Evolutionary conservation across 192 early-diverging fungal species (phyloP), one percentile per base, ranked within the genome.

Genomic region (Jimgerdemannia lactiflua): DNA sequence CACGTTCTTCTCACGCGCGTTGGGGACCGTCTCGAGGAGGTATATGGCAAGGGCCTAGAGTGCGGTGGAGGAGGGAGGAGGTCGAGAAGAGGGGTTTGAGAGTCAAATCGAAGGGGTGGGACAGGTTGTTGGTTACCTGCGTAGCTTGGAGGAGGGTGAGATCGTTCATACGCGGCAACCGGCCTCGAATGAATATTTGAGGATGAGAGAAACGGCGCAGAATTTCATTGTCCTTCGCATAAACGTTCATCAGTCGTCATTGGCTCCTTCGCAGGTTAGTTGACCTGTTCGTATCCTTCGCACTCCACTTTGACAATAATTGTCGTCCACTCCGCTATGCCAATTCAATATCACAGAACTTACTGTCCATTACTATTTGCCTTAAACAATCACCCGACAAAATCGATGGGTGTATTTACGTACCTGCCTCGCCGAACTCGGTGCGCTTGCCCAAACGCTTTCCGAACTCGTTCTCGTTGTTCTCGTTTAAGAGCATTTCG

Each of bases 141-240:
- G 93, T 90, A 19, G 96, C 95, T 76, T 96, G 94, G 71, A 97
- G 94, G 42, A 98, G 95, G 0, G 95, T 97, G 74, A 97, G 80
- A 74, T 92, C 89, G 82, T 98, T 98, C 90, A 98, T 96, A 42
- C 95, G 83, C 43, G 95, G 84, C 94, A 98, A 20, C 97, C 97
- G 70, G 95, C 92, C 74, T 71, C 3, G 69, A 43, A 29, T n/a
- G n/a, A n/a, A n/a, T n/a, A n/a, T n/a, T n/a, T n/a, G n/a, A n/a
- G n/a, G n/a, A n/a, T n/a, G n/a, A n/a, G n/a, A n/a, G n/a, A n/a
- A n/a, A n/a, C n/a, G n/a, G n/a, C n/a, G n/a, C 29, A 29, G 1
- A 29, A 29, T 29, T 29, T 29, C 29, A 29, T 39, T 18, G 65
- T 20, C 17, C 42, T 42, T 3, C 59, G 65, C 39, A 43, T 11